A percentile compares a stretch with the other conserved stretches of the same genome.
These are phyloP conservation scores for Penicillium sp. DNA, from an alignment of 2,329 filamentous ascomycete genomes.

Conservation along the genomic window DNA sequence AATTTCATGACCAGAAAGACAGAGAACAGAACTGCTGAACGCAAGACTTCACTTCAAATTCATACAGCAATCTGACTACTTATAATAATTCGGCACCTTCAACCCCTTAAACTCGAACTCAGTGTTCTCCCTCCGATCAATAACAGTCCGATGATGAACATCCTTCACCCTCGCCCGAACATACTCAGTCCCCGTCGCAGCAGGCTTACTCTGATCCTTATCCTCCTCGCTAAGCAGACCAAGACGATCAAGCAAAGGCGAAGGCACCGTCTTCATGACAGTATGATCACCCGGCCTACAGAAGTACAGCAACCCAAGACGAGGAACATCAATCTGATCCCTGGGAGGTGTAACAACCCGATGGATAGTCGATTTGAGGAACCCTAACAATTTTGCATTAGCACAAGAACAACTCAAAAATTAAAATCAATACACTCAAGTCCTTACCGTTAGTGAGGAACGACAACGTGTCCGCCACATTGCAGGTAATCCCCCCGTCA, in stretches of 20 bases:
- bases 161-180: constrained; percentile 48
- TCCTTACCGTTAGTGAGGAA: constrained; percentile 47
- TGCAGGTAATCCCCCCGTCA: constrained; percentile 50
- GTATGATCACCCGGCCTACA: constrained; percentile 35
- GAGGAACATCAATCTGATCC: constrained; percentile 33
- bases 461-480: constrained; percentile 49
- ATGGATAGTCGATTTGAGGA: constrained; percentile 36
- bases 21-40: background rate
- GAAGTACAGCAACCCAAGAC: constrained; percentile 40
- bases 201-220: constrained; percentile 34
- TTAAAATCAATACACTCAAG: background rate
- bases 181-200: constrained; percentile 45
- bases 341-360: constrained; percentile 36
- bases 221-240: constrained; percentile 42
- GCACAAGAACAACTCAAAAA: background rate
- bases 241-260: constrained; percentile 37
- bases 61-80: background rate
- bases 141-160: constrained; percentile 46
- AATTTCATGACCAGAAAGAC: background rate
- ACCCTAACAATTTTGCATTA: constrained; percentile 7
- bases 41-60: background rate
- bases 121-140: constrained; percentile 46
- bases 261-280: constrained; percentile 32
- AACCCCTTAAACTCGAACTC: constrained; percentile 45
- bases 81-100: constrained; percentile 39